phyloP scores from a whole-genome alignment of 345 rosid species.

The Citrus medica region DNA sequence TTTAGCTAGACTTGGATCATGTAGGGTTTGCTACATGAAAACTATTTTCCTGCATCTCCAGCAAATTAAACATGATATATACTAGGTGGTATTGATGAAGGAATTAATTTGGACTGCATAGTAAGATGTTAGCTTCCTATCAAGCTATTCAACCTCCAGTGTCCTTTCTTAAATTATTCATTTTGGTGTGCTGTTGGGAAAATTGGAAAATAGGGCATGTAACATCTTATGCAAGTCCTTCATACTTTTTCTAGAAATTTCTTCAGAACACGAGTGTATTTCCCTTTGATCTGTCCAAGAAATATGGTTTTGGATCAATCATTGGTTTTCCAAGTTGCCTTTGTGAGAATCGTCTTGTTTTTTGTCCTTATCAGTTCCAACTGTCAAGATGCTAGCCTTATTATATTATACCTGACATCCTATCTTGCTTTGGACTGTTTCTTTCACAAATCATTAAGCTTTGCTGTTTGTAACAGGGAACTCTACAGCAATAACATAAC shows the following conservation, averaged over 20 bases:
- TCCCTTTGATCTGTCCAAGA: background rate
- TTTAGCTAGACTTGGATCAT: background rate
- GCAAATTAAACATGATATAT: background rate
- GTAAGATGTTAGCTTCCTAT: background rate
- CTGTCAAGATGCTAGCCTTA: background rate
- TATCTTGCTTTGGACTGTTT: background rate
- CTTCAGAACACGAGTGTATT: too few species aligned
- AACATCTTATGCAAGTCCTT: background rate
- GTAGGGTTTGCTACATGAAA: background rate
- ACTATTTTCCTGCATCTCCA: background rate
- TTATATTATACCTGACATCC: background rate
- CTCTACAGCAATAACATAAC: conserved; percentile 91
- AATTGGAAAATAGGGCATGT: background rate
- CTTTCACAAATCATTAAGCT: conserved; percentile 5
- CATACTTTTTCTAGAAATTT: background rate
- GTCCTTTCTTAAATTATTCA: background rate
- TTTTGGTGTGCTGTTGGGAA: background rate
- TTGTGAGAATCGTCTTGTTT: background rate
- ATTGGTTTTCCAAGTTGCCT: background rate
- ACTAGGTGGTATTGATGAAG: background rate
- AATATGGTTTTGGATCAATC: background rate
- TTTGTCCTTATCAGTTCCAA: background rate
- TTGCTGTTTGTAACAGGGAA: conserved; percentile 55
- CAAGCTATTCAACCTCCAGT: background rate
- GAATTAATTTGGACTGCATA: background rate